These are phyloP conservation scores for Penicillium mononematosum DNA, from an alignment of 495 filamentous ascomycete genomes.

Conservation along the genomic window DNA sequence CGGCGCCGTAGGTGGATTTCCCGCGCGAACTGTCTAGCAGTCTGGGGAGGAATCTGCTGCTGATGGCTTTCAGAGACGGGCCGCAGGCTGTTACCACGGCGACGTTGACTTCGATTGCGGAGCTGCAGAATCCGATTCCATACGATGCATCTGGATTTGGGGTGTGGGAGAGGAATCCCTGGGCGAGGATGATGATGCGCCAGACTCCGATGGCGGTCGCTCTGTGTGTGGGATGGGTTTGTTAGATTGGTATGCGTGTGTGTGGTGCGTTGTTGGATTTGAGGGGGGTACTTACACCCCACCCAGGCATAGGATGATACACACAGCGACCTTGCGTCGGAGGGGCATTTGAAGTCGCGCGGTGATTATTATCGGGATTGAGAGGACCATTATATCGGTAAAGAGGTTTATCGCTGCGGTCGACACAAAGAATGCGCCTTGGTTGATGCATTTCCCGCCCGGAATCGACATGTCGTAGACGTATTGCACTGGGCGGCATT, in stretches of 20 bases:
- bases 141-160: conserved; percentile 26
- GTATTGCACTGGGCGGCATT: conserved; percentile 50
- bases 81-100: conserved; percentile 53
- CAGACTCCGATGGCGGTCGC: conserved; percentile 49
- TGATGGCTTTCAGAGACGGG: conserved; percentile 30
- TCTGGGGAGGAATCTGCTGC: conserved; percentile 19
- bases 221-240: conserved; percentile 24
- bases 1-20: conserved; percentile 15
- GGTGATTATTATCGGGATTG: conserved; percentile 49
- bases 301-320: conserved; percentile 43
- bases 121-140: conserved; percentile 50
- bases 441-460: conserved; percentile 43
- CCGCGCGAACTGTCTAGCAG: conserved; percentile 21
- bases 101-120: conserved; percentile 54
- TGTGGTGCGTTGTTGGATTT: background rate
- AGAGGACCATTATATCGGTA: conserved; percentile 47
- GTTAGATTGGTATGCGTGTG: background rate
- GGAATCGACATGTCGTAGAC: conserved; percentile 39
- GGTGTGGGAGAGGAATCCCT: conserved; percentile 18
- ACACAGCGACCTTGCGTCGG: conserved; percentile 45
- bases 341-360: conserved; percentile 45
- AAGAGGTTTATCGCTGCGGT: conserved; percentile 45
- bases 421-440: conserved; percentile 42
- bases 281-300: conserved; percentile 33
- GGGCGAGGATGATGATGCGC: conserved; percentile 29